Percentiles rank a stretch among this genome's conserved stretches.
Evolutionary conservation across 306 rosid species (phyloP).

Genomic region (Fragaria nilgerrensis): DNA sequence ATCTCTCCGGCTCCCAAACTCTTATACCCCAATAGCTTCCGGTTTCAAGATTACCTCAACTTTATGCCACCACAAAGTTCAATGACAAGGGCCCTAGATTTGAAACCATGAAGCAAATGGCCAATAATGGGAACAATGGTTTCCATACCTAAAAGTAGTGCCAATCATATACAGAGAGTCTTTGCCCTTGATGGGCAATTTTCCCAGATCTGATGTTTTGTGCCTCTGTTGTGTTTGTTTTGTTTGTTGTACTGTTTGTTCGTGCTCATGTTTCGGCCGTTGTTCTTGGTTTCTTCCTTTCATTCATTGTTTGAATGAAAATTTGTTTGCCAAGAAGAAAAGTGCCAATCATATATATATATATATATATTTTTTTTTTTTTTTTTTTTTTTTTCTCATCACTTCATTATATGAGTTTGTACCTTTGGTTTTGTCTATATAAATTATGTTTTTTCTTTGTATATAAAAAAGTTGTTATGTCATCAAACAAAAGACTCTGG

Average conservation of each 20-base stretch:
- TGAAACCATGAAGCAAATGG: conserved; percentile 53
- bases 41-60: conserved; percentile 69
- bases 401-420: not conserved
- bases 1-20: conserved; percentile 64
- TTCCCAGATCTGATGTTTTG: too few relatives aligned
- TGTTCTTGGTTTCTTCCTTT: too few relatives aligned
- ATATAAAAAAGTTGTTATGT: not conserved
- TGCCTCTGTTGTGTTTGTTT: too few relatives aligned
- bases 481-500: conserved; percentile 13
- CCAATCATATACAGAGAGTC: not conserved
- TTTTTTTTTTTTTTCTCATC: not conserved
- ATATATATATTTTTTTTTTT: too few relatives aligned
- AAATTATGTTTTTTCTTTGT: too few relatives aligned
- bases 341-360: too few relatives aligned
- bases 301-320: too few relatives aligned
- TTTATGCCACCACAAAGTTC: conserved; percentile 71
- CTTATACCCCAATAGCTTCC: conserved; percentile 50
- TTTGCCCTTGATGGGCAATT: too few relatives aligned
- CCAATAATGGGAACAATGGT: conserved; percentile 27
- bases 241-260: too few relatives aligned
- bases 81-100: conserved; percentile 65
- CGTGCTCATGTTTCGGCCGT: too few relatives aligned
- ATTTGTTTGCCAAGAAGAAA: too few relatives aligned
- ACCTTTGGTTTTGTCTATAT: not conserved
- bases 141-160: conserved; percentile 15